phyloP scores from a whole-genome alignment of 208 protist genomes.

The Leishmania arabica region DNA sequence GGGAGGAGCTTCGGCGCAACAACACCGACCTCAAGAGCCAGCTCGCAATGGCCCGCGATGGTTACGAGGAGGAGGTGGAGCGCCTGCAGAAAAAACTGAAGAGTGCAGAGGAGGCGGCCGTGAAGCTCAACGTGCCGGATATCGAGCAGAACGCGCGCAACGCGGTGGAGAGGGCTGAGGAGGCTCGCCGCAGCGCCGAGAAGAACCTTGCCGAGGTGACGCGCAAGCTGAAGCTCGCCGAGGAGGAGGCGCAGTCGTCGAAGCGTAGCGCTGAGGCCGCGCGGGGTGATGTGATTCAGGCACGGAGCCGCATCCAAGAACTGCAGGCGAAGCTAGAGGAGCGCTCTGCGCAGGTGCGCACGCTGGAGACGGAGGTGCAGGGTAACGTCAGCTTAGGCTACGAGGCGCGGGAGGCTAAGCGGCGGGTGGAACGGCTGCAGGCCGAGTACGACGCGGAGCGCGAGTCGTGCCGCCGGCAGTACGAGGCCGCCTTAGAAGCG shows the following conservation, averaged over 20 bases:
- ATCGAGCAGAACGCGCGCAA: constrained; percentile 28
- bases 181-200: constrained; percentile 39
- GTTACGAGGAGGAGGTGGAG: constrained; percentile 56
- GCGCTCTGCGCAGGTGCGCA: constrained; percentile 29
- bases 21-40: constrained; percentile 37
- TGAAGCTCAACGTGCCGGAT: constrained; percentile 31
- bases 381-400: constrained; percentile 36
- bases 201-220: constrained; percentile 37
- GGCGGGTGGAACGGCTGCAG: constrained; percentile 42
- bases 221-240: constrained; percentile 31
- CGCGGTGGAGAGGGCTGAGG: constrained; percentile 49
- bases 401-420: constrained; percentile 45
- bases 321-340: constrained; percentile 44
- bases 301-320: constrained; percentile 28
- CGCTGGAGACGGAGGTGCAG: constrained; percentile 38
- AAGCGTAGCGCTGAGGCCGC: constrained; percentile 32
- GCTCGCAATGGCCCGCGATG: constrained; percentile 24
- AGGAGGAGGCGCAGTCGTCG: constrained; percentile 41
- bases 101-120: constrained; percentile 36
- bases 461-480: constrained; percentile 39
- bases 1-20: constrained; percentile 53
- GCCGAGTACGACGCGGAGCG: constrained; percentile 47
- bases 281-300: constrained; percentile 33
- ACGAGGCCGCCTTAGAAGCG: constrained; percentile 33
- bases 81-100: constrained; percentile 35